These are phyloP conservation scores for Pyracantha coccinea DNA, from an alignment of 331 rosid species.

Conservation along the genomic window DNA sequence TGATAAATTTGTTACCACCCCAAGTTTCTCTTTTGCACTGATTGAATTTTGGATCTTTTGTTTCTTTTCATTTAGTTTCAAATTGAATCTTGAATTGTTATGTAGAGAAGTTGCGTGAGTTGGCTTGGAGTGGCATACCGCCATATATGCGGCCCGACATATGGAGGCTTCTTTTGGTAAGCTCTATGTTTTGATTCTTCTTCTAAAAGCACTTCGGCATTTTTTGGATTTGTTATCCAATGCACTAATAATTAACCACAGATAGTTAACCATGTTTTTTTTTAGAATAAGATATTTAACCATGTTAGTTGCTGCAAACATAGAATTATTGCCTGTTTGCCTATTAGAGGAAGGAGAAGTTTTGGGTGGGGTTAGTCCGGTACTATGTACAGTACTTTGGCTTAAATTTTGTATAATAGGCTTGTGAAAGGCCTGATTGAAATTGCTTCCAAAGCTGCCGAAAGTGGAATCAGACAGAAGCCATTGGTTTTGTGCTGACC, in stretches of 20 bases:
- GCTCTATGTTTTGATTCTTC: slow-evolving; percentile 12
- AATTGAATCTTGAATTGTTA: slow-evolving; percentile 6
- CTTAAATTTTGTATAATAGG: background rate
- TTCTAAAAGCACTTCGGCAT: background rate
- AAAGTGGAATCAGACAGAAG: background rate
- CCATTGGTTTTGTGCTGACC: background rate
- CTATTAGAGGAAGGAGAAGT: background rate
- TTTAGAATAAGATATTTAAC: background rate
- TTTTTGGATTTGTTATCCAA: background rate
- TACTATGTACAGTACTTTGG: background rate
- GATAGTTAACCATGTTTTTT: background rate
- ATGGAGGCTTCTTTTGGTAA: slow-evolving; percentile 97
- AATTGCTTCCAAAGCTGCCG: background rate
- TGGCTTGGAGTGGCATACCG: slow-evolving; percentile 94
- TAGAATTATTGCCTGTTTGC: background rate
- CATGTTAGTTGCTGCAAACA: background rate
- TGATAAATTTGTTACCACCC: background rate
- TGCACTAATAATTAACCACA: background rate
- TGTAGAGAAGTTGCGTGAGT: slow-evolving; percentile 87
- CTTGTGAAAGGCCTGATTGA: background rate
- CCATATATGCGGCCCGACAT: slow-evolving; percentile 85
- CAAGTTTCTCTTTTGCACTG: background rate
- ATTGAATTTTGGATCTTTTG: background rate
- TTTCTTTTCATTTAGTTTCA: background rate
- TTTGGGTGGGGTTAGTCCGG: background rate